A percentile compares a stretch with the other conserved stretches of the same genome.
Conservation (phyloP, 768 basidiomycete genomes). For the Aureoboletus auriporus region DNA sequence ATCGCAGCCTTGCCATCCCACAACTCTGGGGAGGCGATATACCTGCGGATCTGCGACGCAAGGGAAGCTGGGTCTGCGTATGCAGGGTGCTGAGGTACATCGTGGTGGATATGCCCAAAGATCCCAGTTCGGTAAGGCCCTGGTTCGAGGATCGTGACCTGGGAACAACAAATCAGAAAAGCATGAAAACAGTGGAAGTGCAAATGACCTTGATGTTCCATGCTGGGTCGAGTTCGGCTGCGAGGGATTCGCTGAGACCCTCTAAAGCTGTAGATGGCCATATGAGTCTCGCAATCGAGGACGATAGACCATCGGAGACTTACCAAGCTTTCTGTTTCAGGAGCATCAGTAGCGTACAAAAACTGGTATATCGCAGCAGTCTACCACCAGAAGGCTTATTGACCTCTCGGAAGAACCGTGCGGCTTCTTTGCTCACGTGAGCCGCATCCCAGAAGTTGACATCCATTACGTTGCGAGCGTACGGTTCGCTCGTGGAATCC, state of each 20-base stretch:
- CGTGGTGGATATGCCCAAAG: not conserved
- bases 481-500: conserved; percentile 17
- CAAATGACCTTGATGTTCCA: conserved; percentile 15
- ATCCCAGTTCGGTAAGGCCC: conserved; percentile 15
- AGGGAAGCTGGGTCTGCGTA: conserved; percentile 9
- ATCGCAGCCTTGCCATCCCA: conserved; percentile 12
- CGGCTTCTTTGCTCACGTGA: conserved; percentile 27
- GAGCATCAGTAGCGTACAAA: not conserved
- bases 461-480: conserved; percentile 33
- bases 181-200: not conserved
- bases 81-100: conserved; percentile 13
- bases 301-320: not conserved
- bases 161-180: not conserved
- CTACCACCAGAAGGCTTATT: conserved; percentile 36
- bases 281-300: not conserved
- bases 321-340: conserved; percentile 12
- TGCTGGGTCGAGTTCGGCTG: conserved; percentile 7
- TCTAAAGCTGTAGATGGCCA: conserved; percentile 7
- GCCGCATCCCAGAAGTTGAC: conserved; percentile 34
- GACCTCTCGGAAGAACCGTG: conserved; percentile 34
- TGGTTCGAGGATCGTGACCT: conserved; percentile 16
- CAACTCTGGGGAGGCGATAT: not conserved
- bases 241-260: conserved; percentile 9
- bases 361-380: conserved; percentile 19
- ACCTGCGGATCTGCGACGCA: conserved; percentile 2